These are phyloP conservation scores for Micractinium conductrix DNA, from an alignment of 139 green algal genomes.

Conservation along the genomic window DNA sequence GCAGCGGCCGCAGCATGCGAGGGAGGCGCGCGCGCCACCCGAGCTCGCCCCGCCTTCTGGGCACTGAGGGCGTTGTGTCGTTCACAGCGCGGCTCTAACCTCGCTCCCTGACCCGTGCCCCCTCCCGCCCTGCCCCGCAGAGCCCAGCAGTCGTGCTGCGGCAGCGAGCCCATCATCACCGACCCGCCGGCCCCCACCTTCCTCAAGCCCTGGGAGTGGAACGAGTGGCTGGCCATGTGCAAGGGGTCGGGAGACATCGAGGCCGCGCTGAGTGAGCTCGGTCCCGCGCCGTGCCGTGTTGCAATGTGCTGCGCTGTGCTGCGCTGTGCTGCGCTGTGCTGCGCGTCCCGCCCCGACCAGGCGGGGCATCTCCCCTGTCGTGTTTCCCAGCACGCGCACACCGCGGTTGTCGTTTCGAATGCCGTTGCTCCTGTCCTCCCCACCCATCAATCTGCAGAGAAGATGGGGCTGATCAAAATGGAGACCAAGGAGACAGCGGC, in stretches of 20 bases:
- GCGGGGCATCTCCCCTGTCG: too few species aligned
- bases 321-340: too few species aligned
- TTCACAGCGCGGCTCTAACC: neutral
- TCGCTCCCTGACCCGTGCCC: neutral
- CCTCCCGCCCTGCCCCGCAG: neutral
- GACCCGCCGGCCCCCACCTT: slow-evolving; percentile 2
- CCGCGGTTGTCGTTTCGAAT: too few species aligned
- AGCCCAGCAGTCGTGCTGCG: neutral
- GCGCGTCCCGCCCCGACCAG: too few species aligned
- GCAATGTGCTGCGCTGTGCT: too few species aligned
- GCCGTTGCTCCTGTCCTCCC: neutral
- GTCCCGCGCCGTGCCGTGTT: neutral
- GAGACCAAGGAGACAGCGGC: slow-evolving; percentile 6
- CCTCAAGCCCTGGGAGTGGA: slow-evolving; percentile 20
- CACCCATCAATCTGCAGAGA: neutral
- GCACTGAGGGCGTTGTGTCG: neutral
- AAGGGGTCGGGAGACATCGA: neutral
- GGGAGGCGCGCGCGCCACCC: neutral
- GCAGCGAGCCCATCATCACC: neutral
- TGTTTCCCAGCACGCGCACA: too few species aligned
- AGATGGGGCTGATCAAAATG: slow-evolving; percentile 23
- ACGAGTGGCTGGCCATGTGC: slow-evolving; percentile 5
- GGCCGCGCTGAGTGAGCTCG: slow-evolving; percentile 15
- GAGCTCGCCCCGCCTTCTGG: neutral
- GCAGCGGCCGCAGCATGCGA: neutral